Evolutionary conservation across 495 filamentous ascomycete genomes (phyloP).

Genomic region (Penicilliopsis zonata): DNA sequence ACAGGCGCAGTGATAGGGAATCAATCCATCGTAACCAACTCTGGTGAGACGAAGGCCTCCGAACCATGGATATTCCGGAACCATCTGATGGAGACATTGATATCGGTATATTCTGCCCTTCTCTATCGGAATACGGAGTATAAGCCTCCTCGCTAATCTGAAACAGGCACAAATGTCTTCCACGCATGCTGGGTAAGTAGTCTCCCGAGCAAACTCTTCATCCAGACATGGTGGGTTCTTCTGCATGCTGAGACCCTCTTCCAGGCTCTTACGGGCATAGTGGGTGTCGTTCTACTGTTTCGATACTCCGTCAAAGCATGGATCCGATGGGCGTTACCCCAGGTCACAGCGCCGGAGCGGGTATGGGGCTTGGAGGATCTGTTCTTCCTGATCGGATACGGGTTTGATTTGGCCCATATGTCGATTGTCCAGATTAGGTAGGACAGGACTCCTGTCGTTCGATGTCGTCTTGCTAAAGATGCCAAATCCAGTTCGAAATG

Average conservation of each 20-base stretch:
- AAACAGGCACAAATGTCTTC: slow-evolving; percentile 13
- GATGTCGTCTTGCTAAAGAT: not conserved
- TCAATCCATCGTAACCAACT: slow-evolving; percentile 1
- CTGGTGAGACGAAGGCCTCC: slow-evolving; percentile 1
- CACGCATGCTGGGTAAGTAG: slow-evolving; percentile 18
- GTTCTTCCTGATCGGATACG: slow-evolving; percentile 18
- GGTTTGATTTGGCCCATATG: slow-evolving; percentile 23
- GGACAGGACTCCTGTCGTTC: not conserved
- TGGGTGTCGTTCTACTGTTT: slow-evolving; percentile 17
- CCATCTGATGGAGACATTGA: slow-evolving; percentile 18
- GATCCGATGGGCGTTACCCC: slow-evolving; percentile 22
- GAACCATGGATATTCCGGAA: slow-evolving; percentile 16
- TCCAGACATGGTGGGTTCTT: not conserved
- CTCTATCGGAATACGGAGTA: not conserved
- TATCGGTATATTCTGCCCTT: slow-evolving; percentile 12
- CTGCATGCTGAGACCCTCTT: not conserved
- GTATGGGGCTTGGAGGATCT: slow-evolving; percentile 26
- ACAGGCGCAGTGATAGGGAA: no score
- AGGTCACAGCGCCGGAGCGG: slow-evolving; percentile 17
- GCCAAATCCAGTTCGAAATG: slow-evolving; percentile 11
- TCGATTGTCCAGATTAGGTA: slow-evolving; percentile 19
- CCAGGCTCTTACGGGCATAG: slow-evolving; percentile 19
- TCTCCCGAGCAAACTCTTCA: no score
- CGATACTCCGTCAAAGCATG: slow-evolving; percentile 22
- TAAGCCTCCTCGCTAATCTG: slow-evolving; percentile 2